These are phyloP conservation scores for Aspergillus glaucus DNA, from an alignment of 2,329 filamentous ascomycete genomes.

Conservation along the genomic window DNA sequence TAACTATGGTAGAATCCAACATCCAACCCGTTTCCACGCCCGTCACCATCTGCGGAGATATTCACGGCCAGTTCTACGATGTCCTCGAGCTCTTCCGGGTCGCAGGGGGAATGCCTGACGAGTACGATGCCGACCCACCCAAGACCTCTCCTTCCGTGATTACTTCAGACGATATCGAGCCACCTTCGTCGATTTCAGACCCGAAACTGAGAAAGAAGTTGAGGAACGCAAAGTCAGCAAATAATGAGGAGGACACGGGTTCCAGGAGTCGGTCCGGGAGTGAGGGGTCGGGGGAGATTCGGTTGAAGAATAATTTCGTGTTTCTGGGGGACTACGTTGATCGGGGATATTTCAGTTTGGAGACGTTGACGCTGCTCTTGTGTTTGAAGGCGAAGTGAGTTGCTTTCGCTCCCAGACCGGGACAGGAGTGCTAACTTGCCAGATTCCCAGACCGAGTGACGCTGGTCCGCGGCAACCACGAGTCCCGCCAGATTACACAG, in stretches of 20 bases:
- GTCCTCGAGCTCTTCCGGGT: conserved; percentile 94
- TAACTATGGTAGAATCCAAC: conserved; percentile 68
- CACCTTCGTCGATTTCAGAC: conserved; percentile 80
- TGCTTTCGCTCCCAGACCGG: neutral
- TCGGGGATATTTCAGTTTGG: conserved; percentile 66
- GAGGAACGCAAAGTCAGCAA: conserved; percentile 39
- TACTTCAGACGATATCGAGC: conserved; percentile 85
- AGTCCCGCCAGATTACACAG: conserved; percentile 70
- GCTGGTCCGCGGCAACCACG: conserved; percentile 67
- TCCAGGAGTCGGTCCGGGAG: conserved; percentile 23
- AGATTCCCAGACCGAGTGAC: conserved; percentile 68
- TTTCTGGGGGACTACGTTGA: conserved; percentile 71
- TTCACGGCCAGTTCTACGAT: conserved; percentile 98
- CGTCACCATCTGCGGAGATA: conserved; percentile 95
- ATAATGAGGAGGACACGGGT: conserved; percentile 22
- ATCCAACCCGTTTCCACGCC: conserved; percentile 97
- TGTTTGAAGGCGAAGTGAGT: conserved; percentile 65
- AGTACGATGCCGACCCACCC: conserved; percentile 63
- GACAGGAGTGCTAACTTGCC: neutral
- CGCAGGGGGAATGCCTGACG: conserved; percentile 91
- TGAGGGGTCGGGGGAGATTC: conserved; percentile 21
- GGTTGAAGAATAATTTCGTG: conserved; percentile 62
- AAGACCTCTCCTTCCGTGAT: conserved; percentile 68
- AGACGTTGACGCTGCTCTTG: conserved; percentile 66
- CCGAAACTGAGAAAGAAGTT: conserved; percentile 83